Percentiles rank a stretch among this genome's conserved stretches.
Conservation (phyloP, 768 basidiomycete species). For the Mycena chlorophos region DNA sequence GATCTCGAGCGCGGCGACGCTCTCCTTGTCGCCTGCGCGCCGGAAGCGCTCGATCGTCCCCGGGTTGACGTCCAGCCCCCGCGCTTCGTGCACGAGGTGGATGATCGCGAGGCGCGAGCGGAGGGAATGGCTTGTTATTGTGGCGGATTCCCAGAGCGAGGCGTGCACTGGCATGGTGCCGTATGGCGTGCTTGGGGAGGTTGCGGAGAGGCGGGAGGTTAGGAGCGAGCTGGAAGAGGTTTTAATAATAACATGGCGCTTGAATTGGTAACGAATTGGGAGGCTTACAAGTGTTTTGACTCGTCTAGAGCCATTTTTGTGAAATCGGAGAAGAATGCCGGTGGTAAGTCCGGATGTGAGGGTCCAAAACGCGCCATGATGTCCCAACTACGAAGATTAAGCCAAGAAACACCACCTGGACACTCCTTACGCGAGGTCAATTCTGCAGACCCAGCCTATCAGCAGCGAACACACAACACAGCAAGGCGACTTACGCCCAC, state of each 20-base stretch:
- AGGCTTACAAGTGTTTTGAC: constrained; percentile 68
- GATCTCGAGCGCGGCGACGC: constrained; percentile 66
- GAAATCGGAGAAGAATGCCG: constrained; percentile 79
- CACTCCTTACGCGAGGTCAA: constrained; percentile 70
- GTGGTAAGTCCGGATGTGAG: constrained; percentile 58
- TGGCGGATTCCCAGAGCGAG: constrained; percentile 77
- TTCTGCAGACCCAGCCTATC: constrained; percentile 37
- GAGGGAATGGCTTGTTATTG: constrained; percentile 64
- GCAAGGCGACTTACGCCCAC: constrained; percentile 64
- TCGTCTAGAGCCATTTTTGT: constrained; percentile 85
- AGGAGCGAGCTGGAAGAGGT: constrained; percentile 49
- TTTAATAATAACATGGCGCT: too few relatives aligned
- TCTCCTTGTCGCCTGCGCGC: constrained; percentile 64
- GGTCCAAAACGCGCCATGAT: constrained; percentile 79
- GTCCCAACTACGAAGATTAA: constrained; percentile 59
- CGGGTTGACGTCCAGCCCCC: constrained; percentile 84
- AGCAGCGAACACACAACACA: neutral
- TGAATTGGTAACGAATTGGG: neutral
- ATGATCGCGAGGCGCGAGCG: constrained; percentile 78
- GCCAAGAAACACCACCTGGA: neutral
- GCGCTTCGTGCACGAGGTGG: constrained; percentile 82
- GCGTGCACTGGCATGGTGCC: constrained; percentile 76
- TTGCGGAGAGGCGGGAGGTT: constrained; percentile 56
- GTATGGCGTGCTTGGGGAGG: constrained; percentile 67
- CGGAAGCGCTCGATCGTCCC: constrained; percentile 73